Percentiles rank a stretch among this genome's conserved stretches.
Conservation (phyloP, 2,329 filamentous ascomycete species). For the Curvularia verruculosa region DNA sequence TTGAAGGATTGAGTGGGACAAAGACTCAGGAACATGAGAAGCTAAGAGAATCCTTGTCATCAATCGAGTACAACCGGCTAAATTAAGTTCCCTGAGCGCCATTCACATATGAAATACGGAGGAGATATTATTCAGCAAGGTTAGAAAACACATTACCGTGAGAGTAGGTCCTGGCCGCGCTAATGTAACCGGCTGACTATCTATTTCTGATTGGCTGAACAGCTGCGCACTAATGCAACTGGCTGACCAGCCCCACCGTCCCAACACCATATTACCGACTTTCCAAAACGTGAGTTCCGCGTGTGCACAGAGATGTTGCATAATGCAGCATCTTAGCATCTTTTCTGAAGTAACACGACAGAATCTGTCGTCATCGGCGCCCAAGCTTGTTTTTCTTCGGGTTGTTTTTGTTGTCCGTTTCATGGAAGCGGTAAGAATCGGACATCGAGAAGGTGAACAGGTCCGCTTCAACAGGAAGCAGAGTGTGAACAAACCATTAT, state of each 20-base stretch:
- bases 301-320: neutral
- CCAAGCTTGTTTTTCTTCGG: neutral
- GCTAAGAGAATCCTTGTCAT: neutral
- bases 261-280: neutral
- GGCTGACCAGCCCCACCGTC: neutral
- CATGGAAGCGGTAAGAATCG: neutral
- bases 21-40: neutral
- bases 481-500: too few relatives aligned
- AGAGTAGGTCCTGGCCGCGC: neutral
- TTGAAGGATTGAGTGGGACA: neutral
- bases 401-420: neutral
- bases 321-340: neutral
- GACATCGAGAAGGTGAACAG: neutral
- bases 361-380: neutral
- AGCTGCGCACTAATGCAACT: neutral
- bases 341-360: neutral
- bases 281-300: neutral
- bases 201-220: neutral
- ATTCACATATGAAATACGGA: neutral
- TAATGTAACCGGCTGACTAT: constrained; percentile 1
- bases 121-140: neutral
- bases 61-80: neutral
- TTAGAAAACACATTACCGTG: neutral
- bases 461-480: too few relatives aligned
- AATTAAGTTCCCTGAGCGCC: neutral